Evolutionary conservation across 768 basidiomycete species (phyloP).

Genomic region (Cubamyces sp.): DNA sequence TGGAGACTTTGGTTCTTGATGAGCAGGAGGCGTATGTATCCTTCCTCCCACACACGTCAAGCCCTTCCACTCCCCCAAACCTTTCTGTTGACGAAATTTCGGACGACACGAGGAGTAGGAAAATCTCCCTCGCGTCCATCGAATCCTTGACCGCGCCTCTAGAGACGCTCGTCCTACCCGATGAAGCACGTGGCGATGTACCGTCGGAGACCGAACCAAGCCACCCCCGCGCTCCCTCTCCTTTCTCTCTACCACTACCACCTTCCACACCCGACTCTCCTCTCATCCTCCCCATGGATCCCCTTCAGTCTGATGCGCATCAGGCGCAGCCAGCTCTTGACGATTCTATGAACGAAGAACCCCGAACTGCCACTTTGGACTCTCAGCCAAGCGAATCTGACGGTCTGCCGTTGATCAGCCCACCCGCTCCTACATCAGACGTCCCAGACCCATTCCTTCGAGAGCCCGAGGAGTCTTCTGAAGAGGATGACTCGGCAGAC

Average conservation of each 20-base stretch:
- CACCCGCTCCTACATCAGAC: conserved; percentile 42
- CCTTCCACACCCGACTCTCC: conserved; percentile 4
- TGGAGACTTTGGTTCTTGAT: background rate
- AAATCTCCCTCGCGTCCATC: conserved; percentile 1
- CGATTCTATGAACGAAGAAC: background rate
- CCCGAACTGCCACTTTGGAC: conserved; percentile 21
- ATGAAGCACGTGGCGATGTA: background rate
- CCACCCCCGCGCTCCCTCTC: background rate
- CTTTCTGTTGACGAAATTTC: background rate
- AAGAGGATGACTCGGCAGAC: conserved; percentile 40
- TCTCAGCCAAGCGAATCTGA: conserved; percentile 12
- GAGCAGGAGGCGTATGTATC: background rate
- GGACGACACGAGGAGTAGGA: background rate
- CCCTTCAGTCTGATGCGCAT: background rate
- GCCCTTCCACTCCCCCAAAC: no score
- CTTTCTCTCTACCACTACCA: conserved; percentile 9
- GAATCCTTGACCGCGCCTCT: conserved; percentile 17
- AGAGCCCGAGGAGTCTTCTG: conserved; percentile 53
- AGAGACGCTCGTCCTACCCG: conserved; percentile 11
- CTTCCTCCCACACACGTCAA: no score
- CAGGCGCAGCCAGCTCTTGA: background rate
- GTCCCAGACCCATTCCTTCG: conserved; percentile 65
- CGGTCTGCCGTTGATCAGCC: conserved; percentile 14
- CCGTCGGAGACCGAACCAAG: background rate
- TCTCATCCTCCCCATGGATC: conserved; percentile 2